Percentiles rank a stretch among this genome's conserved stretches.
These are phyloP conservation scores for Ramalina peruviana DNA, from an alignment of 495 filamentous ascomycete species.

Conservation along the genomic window DNA sequence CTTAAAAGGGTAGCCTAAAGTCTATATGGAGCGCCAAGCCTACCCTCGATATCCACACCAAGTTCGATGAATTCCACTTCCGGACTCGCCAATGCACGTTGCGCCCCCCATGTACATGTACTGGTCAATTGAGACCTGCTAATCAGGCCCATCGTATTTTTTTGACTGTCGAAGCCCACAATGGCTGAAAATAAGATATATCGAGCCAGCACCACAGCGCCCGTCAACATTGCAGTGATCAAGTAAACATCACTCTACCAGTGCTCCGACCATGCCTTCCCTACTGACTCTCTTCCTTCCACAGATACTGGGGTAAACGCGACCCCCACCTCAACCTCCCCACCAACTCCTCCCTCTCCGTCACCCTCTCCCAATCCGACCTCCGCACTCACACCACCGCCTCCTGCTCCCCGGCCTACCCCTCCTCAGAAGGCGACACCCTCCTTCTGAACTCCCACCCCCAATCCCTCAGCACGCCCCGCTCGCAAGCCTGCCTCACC, in stretches of 20 bases:
- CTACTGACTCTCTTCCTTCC: neutral
- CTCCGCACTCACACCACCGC: slow-evolving; percentile 93
- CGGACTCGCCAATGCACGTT: no score
- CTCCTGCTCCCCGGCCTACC: slow-evolving; percentile 68
- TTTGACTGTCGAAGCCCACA: neutral
- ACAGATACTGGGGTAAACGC: slow-evolving; percentile 95
- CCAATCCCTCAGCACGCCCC: slow-evolving; percentile 73
- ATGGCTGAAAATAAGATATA: slow-evolving; percentile 48
- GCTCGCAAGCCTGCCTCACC: slow-evolving; percentile 81
- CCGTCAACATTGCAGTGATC: slow-evolving; percentile 98
- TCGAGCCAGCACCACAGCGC: slow-evolving; percentile 87
- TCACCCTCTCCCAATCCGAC: slow-evolving; percentile 88
- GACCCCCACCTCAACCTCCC: slow-evolving; percentile 86
- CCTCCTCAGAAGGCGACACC: slow-evolving; percentile 41
- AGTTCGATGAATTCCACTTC: no score
- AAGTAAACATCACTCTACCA: slow-evolving; percentile 44
- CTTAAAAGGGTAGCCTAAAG: no score
- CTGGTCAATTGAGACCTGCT: no score
- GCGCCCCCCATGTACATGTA: no score
- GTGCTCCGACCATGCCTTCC: slow-evolving; percentile 3
- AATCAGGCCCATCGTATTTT: no score
- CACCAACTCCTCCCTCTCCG: slow-evolving; percentile 91
- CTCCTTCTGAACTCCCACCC: slow-evolving; percentile 71
- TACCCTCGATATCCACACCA: no score
- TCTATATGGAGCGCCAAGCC: no score